These are phyloP conservation scores for Cercospora beticola DNA, from an alignment of 2,329 filamentous ascomycete species.

Conservation along the genomic window DNA sequence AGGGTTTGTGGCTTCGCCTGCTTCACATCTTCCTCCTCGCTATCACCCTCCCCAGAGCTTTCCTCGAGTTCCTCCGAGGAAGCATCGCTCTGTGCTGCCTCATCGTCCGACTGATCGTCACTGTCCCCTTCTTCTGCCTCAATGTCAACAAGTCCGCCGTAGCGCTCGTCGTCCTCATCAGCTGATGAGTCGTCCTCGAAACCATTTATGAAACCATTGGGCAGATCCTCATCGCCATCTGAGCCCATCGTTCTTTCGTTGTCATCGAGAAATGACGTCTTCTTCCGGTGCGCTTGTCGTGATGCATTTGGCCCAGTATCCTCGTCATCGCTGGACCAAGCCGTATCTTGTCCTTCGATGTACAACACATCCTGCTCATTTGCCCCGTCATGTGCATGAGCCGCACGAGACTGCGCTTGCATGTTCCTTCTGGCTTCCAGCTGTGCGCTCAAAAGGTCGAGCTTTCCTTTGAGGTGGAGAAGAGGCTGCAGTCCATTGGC, in stretches of 20 bases:
- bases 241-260: constrained; percentile 22
- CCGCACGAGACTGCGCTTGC: constrained; percentile 50
- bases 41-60: constrained; percentile 44
- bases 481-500: constrained; percentile 78
- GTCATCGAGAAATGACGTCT: constrained; percentile 12
- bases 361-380: constrained; percentile 78
- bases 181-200: constrained; percentile 22
- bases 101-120: constrained; percentile 31
- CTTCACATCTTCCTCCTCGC: constrained; percentile 25
- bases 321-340: constrained; percentile 53
- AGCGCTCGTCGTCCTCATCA: constrained; percentile 27
- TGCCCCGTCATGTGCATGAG: constrained; percentile 58
- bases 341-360: constrained; percentile 75
- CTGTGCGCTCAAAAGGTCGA: constrained; percentile 91
- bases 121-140: constrained; percentile 52
- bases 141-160: constrained; percentile 50
- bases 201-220: constrained; percentile 22
- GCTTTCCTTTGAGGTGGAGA: constrained; percentile 86
- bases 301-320: constrained; percentile 45
- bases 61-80: constrained; percentile 43
- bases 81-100: constrained; percentile 14
- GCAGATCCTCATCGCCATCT: constrained; percentile 12
- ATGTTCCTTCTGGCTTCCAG: constrained; percentile 74
- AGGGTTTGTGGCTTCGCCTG: constrained; percentile 23
- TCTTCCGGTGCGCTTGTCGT: constrained; percentile 33